Base-by-base conservation (phyloP, 2,329 filamentous ascomycete genomes). In the Coniochaeta pulveracea region DNA sequence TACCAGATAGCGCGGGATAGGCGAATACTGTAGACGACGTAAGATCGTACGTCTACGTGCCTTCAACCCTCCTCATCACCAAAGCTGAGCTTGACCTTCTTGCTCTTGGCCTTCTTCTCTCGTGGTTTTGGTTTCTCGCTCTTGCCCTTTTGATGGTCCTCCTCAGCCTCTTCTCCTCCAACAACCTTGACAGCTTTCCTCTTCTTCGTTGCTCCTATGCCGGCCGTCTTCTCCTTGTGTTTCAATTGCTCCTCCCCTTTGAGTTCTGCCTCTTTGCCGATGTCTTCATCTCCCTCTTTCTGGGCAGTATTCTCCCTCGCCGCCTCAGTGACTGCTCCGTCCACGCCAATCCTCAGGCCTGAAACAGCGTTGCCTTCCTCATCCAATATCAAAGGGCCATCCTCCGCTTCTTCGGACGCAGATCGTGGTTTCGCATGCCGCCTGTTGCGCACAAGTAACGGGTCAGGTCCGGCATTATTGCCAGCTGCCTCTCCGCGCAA, bases 371-470 rank as follows among this genome's bases (percentile, higher is more conserved):
- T 80, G 32, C 75, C 80, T 4, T 70, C 64, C 49, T 85, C 82
- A 43, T 89, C 72, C 4, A 91, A 73, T 33, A 85, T 75, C 0
- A 85, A 66, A 0, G 84, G 84, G 32, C 67, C 78, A 51, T 89
- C 83, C 44, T 89, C 83, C 10, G 80, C 80, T 39, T 85, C 76
- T 25, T 78, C 77, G 43, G 79, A 76, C 38, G 61, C 72, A 11
- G 70, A 72, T 22, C 65, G 66, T 56, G 61, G 69, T 57, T 63
- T 69, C 37, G 47, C 55, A 31, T 64, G 58, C n/a, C 70, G 58
- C 3, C 68, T 57, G 12, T 60, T 61, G 5, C 57, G 60, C 2
- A 67, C 61, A 23, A 72, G 57, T 26, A 71, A 57, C 4, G 67
- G 64, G 36, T 74, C 66, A 44, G 72, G 60, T 23, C 68, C 56